Evolutionary conservation across 2,329 filamentous ascomycete species (phyloP).

Genomic region (Aspergillus sp.): DNA sequence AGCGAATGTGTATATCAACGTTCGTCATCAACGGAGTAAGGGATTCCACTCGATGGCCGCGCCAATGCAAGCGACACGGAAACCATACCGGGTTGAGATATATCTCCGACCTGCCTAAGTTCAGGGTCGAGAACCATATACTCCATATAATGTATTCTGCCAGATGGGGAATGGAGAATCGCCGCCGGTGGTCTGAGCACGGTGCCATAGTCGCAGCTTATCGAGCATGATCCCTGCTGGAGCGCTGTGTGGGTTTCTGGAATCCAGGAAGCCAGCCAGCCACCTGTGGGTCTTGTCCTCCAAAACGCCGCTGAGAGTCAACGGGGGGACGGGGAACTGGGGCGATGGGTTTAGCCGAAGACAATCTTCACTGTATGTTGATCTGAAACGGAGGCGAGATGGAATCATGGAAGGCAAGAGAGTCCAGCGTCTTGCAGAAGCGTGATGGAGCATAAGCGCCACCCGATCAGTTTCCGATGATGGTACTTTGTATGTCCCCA

Average conservation of each 20-base stretch:
- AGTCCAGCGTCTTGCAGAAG: not conserved
- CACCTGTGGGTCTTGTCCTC: not conserved
- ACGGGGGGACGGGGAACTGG: not conserved
- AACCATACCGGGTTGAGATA: conserved; percentile 12
- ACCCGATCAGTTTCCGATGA: not conserved
- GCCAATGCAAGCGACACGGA: not conserved
- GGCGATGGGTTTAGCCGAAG: not conserved
- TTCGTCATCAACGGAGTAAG: not conserved
- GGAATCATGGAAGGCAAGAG: not conserved
- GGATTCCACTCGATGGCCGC: not conserved
- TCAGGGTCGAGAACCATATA: not conserved
- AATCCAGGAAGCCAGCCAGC: conserved; percentile 11
- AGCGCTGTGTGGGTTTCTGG: conserved; percentile 13
- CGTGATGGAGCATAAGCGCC: not conserved
- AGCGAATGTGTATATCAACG: not conserved
- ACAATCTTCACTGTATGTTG: not conserved
- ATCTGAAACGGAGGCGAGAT: not conserved
- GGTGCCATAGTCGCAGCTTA: not conserved
- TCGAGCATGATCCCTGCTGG: conserved; percentile 2
- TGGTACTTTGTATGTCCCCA: not conserved
- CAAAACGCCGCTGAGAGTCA: not conserved
- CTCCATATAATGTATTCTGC: not conserved
- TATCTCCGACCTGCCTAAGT: conserved; percentile 12
- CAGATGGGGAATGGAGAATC: not conserved
- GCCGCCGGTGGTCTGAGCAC: not conserved